Evolutionary conservation across 495 filamentous ascomycete species (phyloP), one percentile per base, ranked within the genome.

Genomic region (Endocarpon pusillum): DNA sequence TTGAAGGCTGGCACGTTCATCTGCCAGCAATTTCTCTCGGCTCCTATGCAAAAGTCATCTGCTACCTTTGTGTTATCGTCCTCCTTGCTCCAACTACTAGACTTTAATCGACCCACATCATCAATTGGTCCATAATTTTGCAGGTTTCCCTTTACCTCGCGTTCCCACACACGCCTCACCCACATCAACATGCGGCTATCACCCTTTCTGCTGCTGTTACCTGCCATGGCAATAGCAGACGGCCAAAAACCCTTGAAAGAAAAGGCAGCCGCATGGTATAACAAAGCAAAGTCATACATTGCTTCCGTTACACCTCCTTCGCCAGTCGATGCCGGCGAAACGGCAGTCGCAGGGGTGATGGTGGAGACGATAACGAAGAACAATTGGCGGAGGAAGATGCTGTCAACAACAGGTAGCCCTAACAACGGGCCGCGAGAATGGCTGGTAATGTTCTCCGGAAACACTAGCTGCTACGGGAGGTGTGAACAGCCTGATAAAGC

Each of bases 381-480:
- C 29, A 81, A 81, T 69, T 89, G 79, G 75, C 67, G 78, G 43
- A 46, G 65, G 10, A 53, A 81, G 35, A 69, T 84, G 40, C 64
- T 57, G 16, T 74, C 78, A 6, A 66, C 75, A 6, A 57, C 66
- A 34, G 52, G 71, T 10, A 58, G 47, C 4, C 59, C 62, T 32
- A 62, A 58, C 18, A 57, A 47, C 3, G 54, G 51, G 16, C 67
- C 78, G 2, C 72, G 79, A 53, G 77, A 86, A 52, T 93, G 78
- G 81, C 71, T 78, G 59, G 59, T 93, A 38, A 69, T 78, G 47
- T 54, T 91, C 33, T 81, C 78, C 1, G 73, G 80, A 26, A 91
- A 93, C 58, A 83, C 78, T 61, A 86, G 82, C 19, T 94, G 85
- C 62, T 82, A 71, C 46, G 83, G 62, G 36, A 52, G 62, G 38